phyloP scores from a whole-genome alignment of 306 rosid species.

The Dryas alaskensis region DNA sequence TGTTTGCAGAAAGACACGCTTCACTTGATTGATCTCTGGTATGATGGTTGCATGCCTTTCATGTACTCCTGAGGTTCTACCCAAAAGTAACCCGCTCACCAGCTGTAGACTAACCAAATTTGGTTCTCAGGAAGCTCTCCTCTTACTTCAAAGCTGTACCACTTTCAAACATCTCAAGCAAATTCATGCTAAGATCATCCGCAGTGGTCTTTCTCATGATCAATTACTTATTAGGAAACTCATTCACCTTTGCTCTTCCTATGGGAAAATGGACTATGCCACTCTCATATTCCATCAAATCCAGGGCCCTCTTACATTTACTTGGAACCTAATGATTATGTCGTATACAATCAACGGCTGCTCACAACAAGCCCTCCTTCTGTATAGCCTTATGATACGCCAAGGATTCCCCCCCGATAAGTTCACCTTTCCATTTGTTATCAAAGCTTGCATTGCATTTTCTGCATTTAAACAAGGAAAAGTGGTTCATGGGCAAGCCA shows the following conservation, averaged over 20 bases:
- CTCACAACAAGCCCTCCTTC: constrained; percentile 40
- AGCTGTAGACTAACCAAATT: constrained; percentile 26
- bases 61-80: constrained; percentile 29
- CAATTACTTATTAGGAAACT: constrained; percentile 55
- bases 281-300: constrained; percentile 47
- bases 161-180: constrained; percentile 53
- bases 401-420: constrained; percentile 52
- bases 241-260: constrained; percentile 47
- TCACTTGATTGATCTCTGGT: not conserved
- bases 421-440: constrained; percentile 67
- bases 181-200: constrained; percentile 59
- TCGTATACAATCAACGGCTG: constrained; percentile 38
- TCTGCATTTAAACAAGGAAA: constrained; percentile 36
- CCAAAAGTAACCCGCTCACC: constrained; percentile 16
- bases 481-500: constrained; percentile 41
- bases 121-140: constrained; percentile 37
- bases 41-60: constrained; percentile 46
- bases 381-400: constrained; percentile 45
- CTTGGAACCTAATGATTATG: constrained; percentile 72
- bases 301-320: constrained; percentile 43
- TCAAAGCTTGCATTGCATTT: constrained; percentile 49
- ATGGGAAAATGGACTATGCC: constrained; percentile 47
- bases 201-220: constrained; percentile 46
- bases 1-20: constrained; percentile 2
- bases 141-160: constrained; percentile 45